Conservation (phyloP, 495 filamentous ascomycete species). For the Cetradonia linearis region DNA sequence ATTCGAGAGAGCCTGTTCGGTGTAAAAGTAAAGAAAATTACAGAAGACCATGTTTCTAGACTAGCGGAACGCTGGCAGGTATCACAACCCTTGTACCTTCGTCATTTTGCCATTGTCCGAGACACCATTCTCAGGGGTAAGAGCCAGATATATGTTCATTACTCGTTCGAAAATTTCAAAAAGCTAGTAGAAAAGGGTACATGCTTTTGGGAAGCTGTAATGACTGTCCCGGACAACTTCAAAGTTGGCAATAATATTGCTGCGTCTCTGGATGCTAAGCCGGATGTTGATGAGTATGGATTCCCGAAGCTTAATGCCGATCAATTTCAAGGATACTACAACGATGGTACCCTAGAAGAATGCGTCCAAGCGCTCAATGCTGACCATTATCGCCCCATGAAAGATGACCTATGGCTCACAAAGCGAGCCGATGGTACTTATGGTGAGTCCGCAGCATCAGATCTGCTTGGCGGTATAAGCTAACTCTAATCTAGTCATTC, state of each 20-base stretch:
- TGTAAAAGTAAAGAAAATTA: slow-evolving; percentile 43
- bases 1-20: slow-evolving; percentile 12
- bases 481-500: slow-evolving; percentile 1
- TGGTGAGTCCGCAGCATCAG: slow-evolving; percentile 21
- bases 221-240: slow-evolving; percentile 32
- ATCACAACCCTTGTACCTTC: slow-evolving; percentile 53
- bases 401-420: slow-evolving; percentile 29
- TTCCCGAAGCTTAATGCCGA: slow-evolving; percentile 31
- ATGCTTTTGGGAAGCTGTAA: slow-evolving; percentile 50
- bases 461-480: neutral
- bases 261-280: slow-evolving; percentile 31
- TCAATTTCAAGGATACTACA: slow-evolving; percentile 17
- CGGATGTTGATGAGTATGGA: slow-evolving; percentile 44
- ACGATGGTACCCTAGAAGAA: slow-evolving; percentile 38
- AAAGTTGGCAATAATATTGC: slow-evolving; percentile 26
- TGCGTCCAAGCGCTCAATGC: slow-evolving; percentile 31
- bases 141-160: slow-evolving; percentile 48
- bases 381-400: slow-evolving; percentile 20
- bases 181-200: slow-evolving; percentile 46
- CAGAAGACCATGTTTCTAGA: slow-evolving; percentile 46
- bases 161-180: slow-evolving; percentile 45
- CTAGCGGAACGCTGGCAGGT: slow-evolving; percentile 50
- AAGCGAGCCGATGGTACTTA: slow-evolving; percentile 28
- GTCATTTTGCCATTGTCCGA: slow-evolving; percentile 52
- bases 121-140: slow-evolving; percentile 47